Evolutionary conservation across 2,329 filamentous ascomycete species (phyloP).

Genomic region (Cordyceps cateniannulata): DNA sequence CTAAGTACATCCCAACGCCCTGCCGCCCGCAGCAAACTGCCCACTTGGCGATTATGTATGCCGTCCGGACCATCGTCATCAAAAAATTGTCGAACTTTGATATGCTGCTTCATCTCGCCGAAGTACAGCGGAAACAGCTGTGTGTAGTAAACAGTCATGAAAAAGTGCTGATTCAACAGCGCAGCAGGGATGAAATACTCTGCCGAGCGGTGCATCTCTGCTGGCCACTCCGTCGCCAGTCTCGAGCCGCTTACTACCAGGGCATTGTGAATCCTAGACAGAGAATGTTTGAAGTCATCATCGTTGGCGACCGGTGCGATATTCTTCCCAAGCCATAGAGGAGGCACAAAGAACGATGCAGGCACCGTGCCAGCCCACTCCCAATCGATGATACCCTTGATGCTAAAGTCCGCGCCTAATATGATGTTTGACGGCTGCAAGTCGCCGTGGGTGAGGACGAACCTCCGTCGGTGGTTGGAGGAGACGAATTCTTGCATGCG

Average conservation of each 20-base stretch:
- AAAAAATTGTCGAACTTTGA: conserved; percentile 5
- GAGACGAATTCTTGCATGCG: neutral
- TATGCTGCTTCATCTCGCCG: neutral
- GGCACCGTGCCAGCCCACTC: conserved; percentile 9
- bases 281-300: neutral
- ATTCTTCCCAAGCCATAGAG: conserved; percentile 5
- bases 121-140: conserved; percentile 4
- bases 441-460: conserved; percentile 10
- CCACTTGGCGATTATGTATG: neutral
- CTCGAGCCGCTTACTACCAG: neutral
- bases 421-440: conserved; percentile 11
- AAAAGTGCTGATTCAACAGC: conserved; percentile 7
- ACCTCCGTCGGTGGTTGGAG: neutral
- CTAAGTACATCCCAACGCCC: neutral
- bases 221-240: conserved; percentile 1
- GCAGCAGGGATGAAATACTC: neutral
- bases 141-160: conserved; percentile 3
- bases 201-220: neutral
- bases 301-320: neutral
- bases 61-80: neutral
- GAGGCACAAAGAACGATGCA: neutral
- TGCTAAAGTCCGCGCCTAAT: conserved; percentile 1
- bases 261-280: neutral
- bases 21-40: neutral
- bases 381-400: conserved; percentile 13